Evolutionary conservation across 2,329 filamentous ascomycete genomes (phyloP).

Genomic region (Trichoderma guizhouense): DNA sequence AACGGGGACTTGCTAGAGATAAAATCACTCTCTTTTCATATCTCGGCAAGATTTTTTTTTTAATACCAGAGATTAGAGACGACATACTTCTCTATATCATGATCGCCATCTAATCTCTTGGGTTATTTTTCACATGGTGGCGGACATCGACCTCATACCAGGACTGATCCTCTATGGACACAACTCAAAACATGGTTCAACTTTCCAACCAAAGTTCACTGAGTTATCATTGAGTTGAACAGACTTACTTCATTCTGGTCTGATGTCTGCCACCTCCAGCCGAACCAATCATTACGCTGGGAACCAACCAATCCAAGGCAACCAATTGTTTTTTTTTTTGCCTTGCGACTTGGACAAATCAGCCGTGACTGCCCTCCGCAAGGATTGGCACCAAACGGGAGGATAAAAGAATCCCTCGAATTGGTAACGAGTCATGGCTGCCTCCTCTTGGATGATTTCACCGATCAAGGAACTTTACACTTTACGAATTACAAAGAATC

Average conservation of each 20-base stretch:
- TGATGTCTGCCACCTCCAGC: neutral
- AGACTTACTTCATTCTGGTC: neutral
- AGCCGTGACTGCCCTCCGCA: constrained; percentile 7
- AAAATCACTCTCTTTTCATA: neutral
- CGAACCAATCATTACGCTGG: neutral
- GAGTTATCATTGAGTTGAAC: neutral
- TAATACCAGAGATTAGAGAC: neutral
- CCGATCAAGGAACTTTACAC: neutral
- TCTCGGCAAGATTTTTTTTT: neutral
- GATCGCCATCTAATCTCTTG: neutral
- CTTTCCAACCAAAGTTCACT: neutral
- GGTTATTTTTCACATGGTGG: neutral
- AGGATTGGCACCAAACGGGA: constrained; percentile 14
- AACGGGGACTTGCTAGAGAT: constrained; percentile 1
- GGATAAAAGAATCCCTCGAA: constrained; percentile 15
- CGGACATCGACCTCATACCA: neutral
- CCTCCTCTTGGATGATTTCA: constrained; percentile 13
- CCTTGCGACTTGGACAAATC: constrained; percentile 6
- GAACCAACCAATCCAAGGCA: neutral
- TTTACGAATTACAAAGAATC: neutral
- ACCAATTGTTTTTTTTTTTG: neutral
- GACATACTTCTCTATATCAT: neutral
- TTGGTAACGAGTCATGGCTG: constrained; percentile 7
- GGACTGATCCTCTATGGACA: neutral
- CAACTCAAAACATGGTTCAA: neutral